Evolutionary conservation across 371 early-diverging fungal genomes (phyloP), one percentile per base, ranked within the genome.

Genomic region (Mucor saturninus): DNA sequence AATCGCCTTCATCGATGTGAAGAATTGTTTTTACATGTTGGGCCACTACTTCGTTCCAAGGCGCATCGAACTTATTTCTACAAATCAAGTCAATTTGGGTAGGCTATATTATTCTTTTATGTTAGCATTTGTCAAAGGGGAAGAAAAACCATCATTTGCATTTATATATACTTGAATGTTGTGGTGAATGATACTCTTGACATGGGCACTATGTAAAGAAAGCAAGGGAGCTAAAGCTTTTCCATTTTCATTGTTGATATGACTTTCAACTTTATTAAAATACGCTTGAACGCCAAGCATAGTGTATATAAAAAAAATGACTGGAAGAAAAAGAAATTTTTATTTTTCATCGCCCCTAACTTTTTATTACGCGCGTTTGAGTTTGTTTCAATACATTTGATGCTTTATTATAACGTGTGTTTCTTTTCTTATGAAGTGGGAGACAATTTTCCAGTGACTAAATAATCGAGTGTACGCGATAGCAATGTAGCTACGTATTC

Each of bases 31-130:
- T 76, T 5, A 88, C 55, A 61, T 87, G 86, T 0, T 59, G 59
- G 0, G 72, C 46, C 0, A 76, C 65, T 0, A 89, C 68, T 21
- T 88, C 87, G 48, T 76, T 76, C 86, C 87, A 88, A 45, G 80
- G 82, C 1, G 67, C 48, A 2, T 56, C 68, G 1, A 80, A 54
- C 28, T 61, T 54, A 9, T 65, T 67, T 10, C 65, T 64, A 52
- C 81, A 78, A 4, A 46, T 53, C 2, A 37, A 58, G 14, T 74
- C 75, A 3, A 86, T 58, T n/a, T 77, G 65, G 26, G 63, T 52
- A 11, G 54, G 14, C 71, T 69, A 32, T 9, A 28, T 48, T n/a
- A 32, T 13, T 11, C 45, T 45, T 21, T 32, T 35, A 51, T 64
- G 21, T 10, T 45, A 9, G 35, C n/a, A 15, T 35, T 57, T 37